Conservation (phyloP, 2,329 filamentous ascomycete genomes). For the Biscogniauxia sp. region DNA sequence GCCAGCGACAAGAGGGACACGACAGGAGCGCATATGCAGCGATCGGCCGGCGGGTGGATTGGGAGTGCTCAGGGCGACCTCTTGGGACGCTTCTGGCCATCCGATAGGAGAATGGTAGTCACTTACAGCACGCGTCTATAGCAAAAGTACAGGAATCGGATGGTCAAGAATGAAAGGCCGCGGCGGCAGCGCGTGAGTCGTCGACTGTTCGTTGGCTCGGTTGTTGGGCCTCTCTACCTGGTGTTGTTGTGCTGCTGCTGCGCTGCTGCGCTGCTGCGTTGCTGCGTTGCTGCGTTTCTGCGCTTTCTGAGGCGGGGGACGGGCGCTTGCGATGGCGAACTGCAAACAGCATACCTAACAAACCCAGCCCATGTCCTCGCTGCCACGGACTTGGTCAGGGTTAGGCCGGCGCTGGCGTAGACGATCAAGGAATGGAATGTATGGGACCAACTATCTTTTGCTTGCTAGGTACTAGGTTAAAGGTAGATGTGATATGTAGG, state of each 20-base stretch:
- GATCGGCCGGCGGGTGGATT: conserved; percentile 31
- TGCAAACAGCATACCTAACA: conserved; percentile 9
- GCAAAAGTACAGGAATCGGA: conserved; percentile 23
- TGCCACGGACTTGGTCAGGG: neutral
- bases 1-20: conserved; percentile 33
- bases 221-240: conserved; percentile 11
- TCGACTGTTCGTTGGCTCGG: conserved; percentile 1
- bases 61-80: conserved; percentile 12
- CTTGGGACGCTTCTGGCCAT: conserved; percentile 19
- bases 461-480: neutral
- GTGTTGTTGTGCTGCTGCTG: conserved; percentile 1
- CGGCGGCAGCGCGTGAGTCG: conserved; percentile 18
- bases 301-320: neutral
- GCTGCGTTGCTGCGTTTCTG: neutral
- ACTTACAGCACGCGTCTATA: conserved; percentile 29
- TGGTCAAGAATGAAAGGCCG: conserved; percentile 22
- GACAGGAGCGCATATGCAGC: conserved; percentile 38
- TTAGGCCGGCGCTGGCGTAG: neutral
- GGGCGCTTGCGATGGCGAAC: conserved; percentile 10
- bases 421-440: neutral
- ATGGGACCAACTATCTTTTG: neutral
- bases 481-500: neutral
- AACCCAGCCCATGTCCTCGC: neutral
- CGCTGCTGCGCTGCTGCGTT: neutral
- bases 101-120: conserved; percentile 22